Conservation (phyloP, 352 stramenopile genomes). For the Globisporangium cystogenes region DNA sequence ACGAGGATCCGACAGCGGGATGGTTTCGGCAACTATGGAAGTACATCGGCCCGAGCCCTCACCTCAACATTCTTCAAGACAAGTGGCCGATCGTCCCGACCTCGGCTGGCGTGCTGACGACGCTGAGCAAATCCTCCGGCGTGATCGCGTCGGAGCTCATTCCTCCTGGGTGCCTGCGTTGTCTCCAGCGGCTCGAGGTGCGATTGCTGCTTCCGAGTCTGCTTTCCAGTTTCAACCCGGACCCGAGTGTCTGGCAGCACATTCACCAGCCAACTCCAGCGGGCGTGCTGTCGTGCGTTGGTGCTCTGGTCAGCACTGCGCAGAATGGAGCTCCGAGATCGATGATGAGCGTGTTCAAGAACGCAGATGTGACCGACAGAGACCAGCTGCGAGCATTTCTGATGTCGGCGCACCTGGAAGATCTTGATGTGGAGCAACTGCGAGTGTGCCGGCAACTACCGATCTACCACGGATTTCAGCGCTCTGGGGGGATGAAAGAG, state of each 20-base stretch:
- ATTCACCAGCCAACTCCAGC: conserved; percentile 62
- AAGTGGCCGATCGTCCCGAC: conserved; percentile 71
- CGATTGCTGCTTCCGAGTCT: conserved; percentile 49
- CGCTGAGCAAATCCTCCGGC: conserved; percentile 32
- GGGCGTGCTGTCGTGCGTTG: conserved; percentile 45
- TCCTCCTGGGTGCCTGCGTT: conserved; percentile 27
- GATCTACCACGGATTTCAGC: conserved; percentile 43
- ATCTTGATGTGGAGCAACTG: conserved; percentile 26
- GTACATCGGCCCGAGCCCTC: conserved; percentile 44
- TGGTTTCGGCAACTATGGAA: conserved; percentile 65
- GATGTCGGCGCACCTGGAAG: conserved; percentile 25
- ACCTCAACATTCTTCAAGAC: conserved; percentile 39
- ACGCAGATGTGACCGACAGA: conserved; percentile 21
- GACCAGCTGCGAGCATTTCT: conserved; percentile 43
- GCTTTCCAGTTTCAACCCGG: conserved; percentile 45
- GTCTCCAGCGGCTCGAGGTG: conserved; percentile 42
- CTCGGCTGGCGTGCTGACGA: conserved; percentile 28
- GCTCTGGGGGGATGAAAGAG: conserved; percentile 7
- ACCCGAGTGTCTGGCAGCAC: conserved; percentile 61
- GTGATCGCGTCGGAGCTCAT: conserved; percentile 56
- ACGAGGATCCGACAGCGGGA: conserved; percentile 27
- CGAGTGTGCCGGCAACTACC: conserved; percentile 32
- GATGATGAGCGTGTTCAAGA: conserved; percentile 18
- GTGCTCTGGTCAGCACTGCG: conserved; percentile 6
- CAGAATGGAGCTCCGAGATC: background rate